Base-by-base conservation (phyloP, 2,329 filamentous ascomycete species). In the Ascochyta lentis region DNA sequence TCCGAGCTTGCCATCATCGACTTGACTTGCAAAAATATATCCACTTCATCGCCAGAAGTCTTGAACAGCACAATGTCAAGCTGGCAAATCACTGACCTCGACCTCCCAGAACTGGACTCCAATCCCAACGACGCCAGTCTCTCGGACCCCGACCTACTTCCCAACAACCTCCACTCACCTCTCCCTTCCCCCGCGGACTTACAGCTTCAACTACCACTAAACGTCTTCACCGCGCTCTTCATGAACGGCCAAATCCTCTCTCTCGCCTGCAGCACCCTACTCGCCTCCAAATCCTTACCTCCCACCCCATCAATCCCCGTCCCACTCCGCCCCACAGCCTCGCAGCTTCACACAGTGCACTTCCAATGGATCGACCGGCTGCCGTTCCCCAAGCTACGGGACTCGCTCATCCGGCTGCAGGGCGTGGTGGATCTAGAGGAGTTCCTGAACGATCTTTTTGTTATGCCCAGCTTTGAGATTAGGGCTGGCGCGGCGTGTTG, bases 291-390 rank as follows among this genome's bases (percentile, higher is more conserved):
- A 6, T 44, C 40, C 2, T 15, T 27, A 3, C 35, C 27, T 1
- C 33, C 45, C 1, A 27, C 22, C 9, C 4, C 26, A 6, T 33
- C 40, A 9, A 63, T 65, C 2, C 68, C 70, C 2, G 26, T 49
- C 4, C 35, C 65, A 0, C 54, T 78, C 15, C 72, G 58, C n/a
- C 76, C 77, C 6, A 78, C 74, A 12, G 49, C 59, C 7, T 51
- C 71, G 9, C 76, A 79, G 49, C 62, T 69, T 7, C 63, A 60
- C 2, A 67, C 67, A 4, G 60, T 73, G 19, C 76, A 79, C 58
- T 70, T 70, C 22, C 64, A 66, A 0, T 79, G 76, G 74, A 71
- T 78, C 41, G 77, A 79, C 54, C 68, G 75, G n/a, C 73, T 78
- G 27, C 76, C 76, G 0, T 78, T 78, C 44, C 76, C 75, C 6